A percentile compares a stretch with the other conserved stretches of the same genome.
These are phyloP conservation scores for Diaporthe sp. DNA, from an alignment of 2,329 filamentous ascomycete genomes.

Conservation along the genomic window DNA sequence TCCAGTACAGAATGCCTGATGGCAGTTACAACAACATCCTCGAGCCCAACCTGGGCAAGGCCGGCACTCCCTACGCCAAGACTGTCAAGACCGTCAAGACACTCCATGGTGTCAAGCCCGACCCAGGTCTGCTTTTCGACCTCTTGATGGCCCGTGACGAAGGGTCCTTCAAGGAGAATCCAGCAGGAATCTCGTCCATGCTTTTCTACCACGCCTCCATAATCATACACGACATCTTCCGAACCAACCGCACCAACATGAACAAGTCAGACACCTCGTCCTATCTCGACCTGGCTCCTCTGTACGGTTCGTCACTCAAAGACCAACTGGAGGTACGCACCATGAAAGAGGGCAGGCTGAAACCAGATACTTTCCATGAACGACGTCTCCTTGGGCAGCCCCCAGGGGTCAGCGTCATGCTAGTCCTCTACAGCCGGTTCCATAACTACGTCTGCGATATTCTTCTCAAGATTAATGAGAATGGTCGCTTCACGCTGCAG, in stretches of 20 bases:
- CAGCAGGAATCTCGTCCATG: slow-evolving; percentile 31
- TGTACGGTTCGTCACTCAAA: slow-evolving; percentile 80
- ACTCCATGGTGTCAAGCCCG: slow-evolving; percentile 68
- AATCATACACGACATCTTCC: slow-evolving; percentile 73
- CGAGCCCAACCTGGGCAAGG: slow-evolving; percentile 76
- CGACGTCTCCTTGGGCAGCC: slow-evolving; percentile 76
- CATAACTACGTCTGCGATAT: slow-evolving; percentile 73
- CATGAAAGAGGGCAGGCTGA: slow-evolving; percentile 64
- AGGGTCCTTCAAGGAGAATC: slow-evolving; percentile 8
- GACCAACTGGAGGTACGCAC: slow-evolving; percentile 67
- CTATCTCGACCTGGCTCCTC: slow-evolving; percentile 80
- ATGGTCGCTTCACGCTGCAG: slow-evolving; percentile 68
- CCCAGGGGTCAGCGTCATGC: slow-evolving; percentile 74
- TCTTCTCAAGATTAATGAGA: slow-evolving; percentile 76
- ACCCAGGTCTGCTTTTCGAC: slow-evolving; percentile 78
- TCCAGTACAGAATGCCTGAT: slow-evolving; percentile 43
- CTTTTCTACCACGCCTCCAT: slow-evolving; percentile 68
- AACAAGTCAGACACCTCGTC: slow-evolving; percentile 78
- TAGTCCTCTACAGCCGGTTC: slow-evolving; percentile 79
- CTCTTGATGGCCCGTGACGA: slow-evolving; percentile 70
- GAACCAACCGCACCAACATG: slow-evolving; percentile 73
- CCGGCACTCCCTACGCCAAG: slow-evolving; percentile 76
- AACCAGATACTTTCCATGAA: slow-evolving; percentile 79
- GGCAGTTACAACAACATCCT: slow-evolving; percentile 65
- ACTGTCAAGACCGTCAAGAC: slow-evolving; percentile 57